A percentile compares a stretch with the other conserved stretches of the same genome.
These are phyloP conservation scores for Calonectria pauciramosa DNA, from an alignment of 2,329 filamentous ascomycete species.

Conservation along the genomic window DNA sequence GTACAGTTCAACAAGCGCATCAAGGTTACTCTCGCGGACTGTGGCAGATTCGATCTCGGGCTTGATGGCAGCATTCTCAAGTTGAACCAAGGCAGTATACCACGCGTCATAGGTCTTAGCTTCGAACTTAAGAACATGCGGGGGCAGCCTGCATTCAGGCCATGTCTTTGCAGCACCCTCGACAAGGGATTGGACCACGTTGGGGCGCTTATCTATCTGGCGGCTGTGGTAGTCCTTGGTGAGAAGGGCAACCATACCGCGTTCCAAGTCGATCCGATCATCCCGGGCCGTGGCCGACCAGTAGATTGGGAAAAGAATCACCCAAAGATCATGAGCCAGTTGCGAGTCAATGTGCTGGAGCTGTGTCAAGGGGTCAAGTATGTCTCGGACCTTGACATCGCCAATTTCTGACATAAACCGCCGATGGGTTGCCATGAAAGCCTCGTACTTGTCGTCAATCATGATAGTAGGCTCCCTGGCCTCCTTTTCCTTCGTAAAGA, in stretches of 20 bases:
- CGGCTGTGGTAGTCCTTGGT: conserved; percentile 96
- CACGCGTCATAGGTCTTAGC: conserved; percentile 95
- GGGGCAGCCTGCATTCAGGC: conserved; percentile 92
- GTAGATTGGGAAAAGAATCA: conserved; percentile 89
- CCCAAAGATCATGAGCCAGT: conserved; percentile 91
- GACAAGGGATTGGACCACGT: conserved; percentile 93
- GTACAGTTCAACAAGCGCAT: conserved; percentile 95
- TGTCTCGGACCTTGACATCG: conserved; percentile 88
- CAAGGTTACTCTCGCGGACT: conserved; percentile 93
- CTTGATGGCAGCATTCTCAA: conserved; percentile 89
- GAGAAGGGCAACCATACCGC: conserved; percentile 88
- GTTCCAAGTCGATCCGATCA: conserved; percentile 90
- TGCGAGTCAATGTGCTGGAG: conserved; percentile 90
- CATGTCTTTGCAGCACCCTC: conserved; percentile 88
- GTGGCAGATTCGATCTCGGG: conserved; percentile 87
- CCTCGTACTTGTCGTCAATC: conserved; percentile 85
- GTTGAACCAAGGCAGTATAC: conserved; percentile 93
- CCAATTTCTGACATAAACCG: conserved; percentile 88
- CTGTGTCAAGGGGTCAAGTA: conserved; percentile 91
- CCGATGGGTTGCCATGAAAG: conserved; percentile 81
- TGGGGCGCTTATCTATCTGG: conserved; percentile 94
- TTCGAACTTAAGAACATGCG: conserved; percentile 95
- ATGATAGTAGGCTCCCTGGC: conserved; percentile 74
- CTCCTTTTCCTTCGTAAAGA: conserved; percentile 85
- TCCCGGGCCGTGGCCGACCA: conserved; percentile 92